These are phyloP conservation scores for Diaporthe eres DNA, from an alignment of 2,329 filamentous ascomycete genomes.

Conservation along the genomic window DNA sequence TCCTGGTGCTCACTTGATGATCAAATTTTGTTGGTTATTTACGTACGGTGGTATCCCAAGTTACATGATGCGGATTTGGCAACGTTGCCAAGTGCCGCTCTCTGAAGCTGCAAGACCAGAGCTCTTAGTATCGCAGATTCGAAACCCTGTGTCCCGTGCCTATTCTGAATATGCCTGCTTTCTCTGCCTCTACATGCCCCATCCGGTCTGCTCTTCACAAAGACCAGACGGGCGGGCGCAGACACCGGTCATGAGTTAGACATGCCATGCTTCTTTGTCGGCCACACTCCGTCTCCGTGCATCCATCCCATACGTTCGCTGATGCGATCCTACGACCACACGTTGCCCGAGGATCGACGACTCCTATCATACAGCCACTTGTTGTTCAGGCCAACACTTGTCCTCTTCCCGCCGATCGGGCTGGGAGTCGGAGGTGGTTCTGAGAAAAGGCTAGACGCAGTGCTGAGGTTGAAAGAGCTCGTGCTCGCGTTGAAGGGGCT, in stretches of 20 bases:
- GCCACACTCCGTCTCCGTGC: background rate
- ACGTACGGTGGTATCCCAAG: no score
- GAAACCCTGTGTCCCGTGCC: background rate
- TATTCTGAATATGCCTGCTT: background rate
- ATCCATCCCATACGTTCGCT: background rate
- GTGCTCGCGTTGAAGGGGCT: conserved; percentile 66
- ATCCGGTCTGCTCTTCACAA: background rate
- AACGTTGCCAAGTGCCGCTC: background rate
- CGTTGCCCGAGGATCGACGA: conserved; percentile 65
- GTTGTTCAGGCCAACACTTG: conserved; percentile 85
- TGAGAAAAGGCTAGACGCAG: conserved; percentile 62
- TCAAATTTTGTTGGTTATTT: background rate
- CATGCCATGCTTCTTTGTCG: conserved; percentile 8
- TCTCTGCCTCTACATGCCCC: background rate
- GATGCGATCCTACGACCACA: conserved; percentile 48
- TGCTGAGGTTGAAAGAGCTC: conserved; percentile 64
- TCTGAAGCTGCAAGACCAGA: conserved; percentile 6
- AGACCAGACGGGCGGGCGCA: background rate
- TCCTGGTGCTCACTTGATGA: background rate
- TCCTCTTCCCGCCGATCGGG: conserved; percentile 74
- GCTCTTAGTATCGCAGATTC: background rate
- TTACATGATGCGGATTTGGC: background rate
- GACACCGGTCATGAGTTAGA: background rate
- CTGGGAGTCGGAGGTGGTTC: conserved; percentile 78
- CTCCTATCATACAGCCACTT: conserved; percentile 96